A percentile compares a stretch with the other conserved stretches of the same genome.
These are phyloP conservation scores for Solanum rostratum DNA, from an alignment of 257 asterid genomes.

Conservation along the genomic window DNA sequence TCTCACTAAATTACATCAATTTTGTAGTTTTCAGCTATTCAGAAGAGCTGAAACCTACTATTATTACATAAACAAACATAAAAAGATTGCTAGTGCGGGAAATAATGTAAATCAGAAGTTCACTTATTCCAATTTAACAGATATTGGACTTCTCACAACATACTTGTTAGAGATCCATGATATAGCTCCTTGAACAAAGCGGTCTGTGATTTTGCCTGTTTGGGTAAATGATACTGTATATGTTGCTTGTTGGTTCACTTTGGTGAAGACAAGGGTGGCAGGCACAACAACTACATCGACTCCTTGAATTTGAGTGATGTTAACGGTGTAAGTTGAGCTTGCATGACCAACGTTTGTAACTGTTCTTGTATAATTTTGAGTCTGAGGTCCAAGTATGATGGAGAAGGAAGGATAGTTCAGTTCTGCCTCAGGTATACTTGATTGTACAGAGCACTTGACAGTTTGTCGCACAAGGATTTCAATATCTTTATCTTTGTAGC, in stretches of 20 bases:
- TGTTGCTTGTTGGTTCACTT: conserved; percentile 14
- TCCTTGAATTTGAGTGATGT: conserved; percentile 15
- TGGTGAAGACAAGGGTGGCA: conserved; percentile 7
- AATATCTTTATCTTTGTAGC: conserved; percentile 6
- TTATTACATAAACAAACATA: neutral
- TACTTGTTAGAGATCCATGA: conserved; percentile 22
- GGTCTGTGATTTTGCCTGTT: neutral
- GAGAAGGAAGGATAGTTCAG: conserved; percentile 35
- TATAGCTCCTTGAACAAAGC: conserved; percentile 23
- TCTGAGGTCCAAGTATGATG: conserved; percentile 2
- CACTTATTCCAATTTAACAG: conserved; percentile 3
- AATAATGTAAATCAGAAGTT: neutral
- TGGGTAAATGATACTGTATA: conserved; percentile 16
- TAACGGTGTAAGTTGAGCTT: conserved; percentile 5
- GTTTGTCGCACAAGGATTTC: neutral
- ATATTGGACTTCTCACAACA: conserved; percentile 16
- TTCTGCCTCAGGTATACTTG: conserved; percentile 19
- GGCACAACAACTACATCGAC: conserved; percentile 17
- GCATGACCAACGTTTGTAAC: conserved; percentile 34
- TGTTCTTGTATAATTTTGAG: conserved; percentile 21
- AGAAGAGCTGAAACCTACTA: neutral
- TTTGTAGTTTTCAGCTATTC: neutral
- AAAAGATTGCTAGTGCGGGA: neutral
- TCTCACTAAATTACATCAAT: neutral
- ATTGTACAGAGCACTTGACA: conserved; percentile 9